Evolutionary conservation across 202 grass and related monocot species (phyloP), one percentile per base, ranked within the genome.

Genomic region (Zizania palustris): DNA sequence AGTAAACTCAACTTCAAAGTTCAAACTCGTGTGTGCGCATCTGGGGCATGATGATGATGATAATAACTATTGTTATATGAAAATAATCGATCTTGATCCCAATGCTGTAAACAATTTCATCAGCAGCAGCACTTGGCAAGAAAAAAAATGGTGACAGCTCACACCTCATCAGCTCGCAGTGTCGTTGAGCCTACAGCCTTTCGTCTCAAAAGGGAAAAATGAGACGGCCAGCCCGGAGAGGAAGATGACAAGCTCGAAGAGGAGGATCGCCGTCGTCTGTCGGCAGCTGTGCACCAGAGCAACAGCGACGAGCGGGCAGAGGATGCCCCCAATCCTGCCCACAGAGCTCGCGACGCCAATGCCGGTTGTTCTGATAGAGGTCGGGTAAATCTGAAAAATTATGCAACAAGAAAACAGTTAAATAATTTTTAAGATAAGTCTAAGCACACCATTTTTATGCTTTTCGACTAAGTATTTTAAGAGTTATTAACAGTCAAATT

Each of bases 191-290:
- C 64, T 85, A 71, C 91, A 76, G 5, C 96, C 96, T 44, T 77
- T 98, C 0, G 91, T 98, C 87, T 98, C 96, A 9, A 95, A 85
- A 44, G 96, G 96, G 63, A 98, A 98, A 75, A 98, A 92, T 48
- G 68, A 89, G 21, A 95, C 96, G 6, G 96, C 87, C 11, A 95
- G 34, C 38, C 89, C 96, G 0, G 96, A 92, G 14, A 87, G 51
- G 79, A 98, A 85, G 28, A 90, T 62, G 39, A 98, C 91, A 57
- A 98, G 71, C 78, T 98, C 95, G 63, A 98, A 98, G 36, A 98
- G 74, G 62, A 92, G 78, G 83, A 98, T 65, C 11, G 91, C 87
- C 0, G 74, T 75, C 21, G 87, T 90, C 81, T 98, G 95, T 5
- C 95, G 78, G 77, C 91, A 98, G 56, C 64, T 72, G 67, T 95